phyloP scores from a whole-genome alignment of 2,329 filamentous ascomycete genomes.

The Monosporascus cannonballus region DNA sequence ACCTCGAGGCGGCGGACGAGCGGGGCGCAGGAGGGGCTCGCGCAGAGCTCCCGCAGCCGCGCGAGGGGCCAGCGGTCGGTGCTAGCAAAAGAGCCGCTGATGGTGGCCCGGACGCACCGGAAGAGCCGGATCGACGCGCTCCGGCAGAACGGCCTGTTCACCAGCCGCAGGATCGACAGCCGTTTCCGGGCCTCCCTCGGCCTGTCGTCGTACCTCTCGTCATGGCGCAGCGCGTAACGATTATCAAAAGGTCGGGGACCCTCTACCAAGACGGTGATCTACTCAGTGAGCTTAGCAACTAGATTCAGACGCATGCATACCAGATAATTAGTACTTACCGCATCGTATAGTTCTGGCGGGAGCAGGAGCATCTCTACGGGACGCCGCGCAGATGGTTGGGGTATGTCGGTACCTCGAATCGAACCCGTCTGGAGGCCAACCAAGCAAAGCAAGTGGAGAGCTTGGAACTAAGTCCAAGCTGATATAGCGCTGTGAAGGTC shows the following conservation, averaged over 20 bases:
- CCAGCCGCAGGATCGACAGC: background rate
- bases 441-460: too few species aligned
- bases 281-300: background rate
- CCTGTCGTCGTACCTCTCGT: background rate
- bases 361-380: background rate
- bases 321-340: background rate
- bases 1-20: background rate
- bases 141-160: background rate
- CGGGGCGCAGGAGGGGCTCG: background rate
- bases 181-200: background rate
- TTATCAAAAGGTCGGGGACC: background rate
- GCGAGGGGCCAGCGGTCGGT: background rate
- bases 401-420: too few species aligned
- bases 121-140: background rate
- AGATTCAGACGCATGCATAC: background rate
- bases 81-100: background rate
- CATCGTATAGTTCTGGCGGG: background rate
- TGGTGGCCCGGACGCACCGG: background rate
- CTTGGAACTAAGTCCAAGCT: too few species aligned
- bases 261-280: background rate
- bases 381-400: too few species aligned
- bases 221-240: background rate
- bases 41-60: background rate
- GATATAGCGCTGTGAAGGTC: too few species aligned
- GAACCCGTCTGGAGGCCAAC: too few species aligned